phyloP scores from a whole-genome alignment of 768 basidiomycete genomes.

The Trametes sanguinea region DNA sequence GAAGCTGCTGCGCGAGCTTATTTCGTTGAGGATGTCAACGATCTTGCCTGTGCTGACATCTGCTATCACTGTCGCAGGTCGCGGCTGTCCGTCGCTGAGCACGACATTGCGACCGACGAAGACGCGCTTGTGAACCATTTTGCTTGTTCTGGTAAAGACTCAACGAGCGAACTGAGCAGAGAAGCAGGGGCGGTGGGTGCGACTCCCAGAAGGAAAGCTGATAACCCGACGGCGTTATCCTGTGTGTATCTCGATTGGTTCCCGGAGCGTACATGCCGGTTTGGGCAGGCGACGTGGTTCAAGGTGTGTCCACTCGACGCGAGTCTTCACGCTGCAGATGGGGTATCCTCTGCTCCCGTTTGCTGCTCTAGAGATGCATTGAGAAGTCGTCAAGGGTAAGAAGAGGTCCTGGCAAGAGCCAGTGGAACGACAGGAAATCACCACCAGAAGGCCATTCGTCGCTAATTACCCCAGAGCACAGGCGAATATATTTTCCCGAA shows the following conservation, averaged over 20 bases:
- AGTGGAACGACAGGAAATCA: too few species aligned
- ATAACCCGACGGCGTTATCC: not conserved
- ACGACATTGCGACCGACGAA: constrained; percentile 33
- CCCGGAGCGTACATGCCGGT: not conserved
- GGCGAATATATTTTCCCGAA: constrained; percentile 1
- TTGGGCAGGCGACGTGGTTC: constrained; percentile 16
- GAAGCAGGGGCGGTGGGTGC: not conserved
- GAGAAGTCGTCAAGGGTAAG: too few species aligned
- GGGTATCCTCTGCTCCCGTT: not conserved
- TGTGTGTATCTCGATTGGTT: constrained; percentile 1
- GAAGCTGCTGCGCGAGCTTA: constrained; percentile 21
- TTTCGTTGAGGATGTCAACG: constrained; percentile 32
- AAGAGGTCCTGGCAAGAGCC: too few species aligned
- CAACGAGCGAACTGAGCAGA: too few species aligned
- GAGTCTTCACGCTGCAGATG: not conserved
- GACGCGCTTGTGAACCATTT: constrained; percentile 19
- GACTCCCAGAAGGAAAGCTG: not conserved
- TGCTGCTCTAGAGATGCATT: too few species aligned
- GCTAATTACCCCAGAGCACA: not conserved
- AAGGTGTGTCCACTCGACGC: not conserved
- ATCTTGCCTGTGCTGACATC: constrained; percentile 45
- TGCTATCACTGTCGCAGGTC: constrained; percentile 46
- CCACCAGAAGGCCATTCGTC: too few species aligned
- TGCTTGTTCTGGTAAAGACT: not conserved
- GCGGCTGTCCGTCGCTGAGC: constrained; percentile 26